A percentile compares a stretch with the other conserved stretches of the same genome.
phyloP scores from a whole-genome alignment of 495 filamentous ascomycete genomes.

The Alectoria sarmentosa region DNA sequence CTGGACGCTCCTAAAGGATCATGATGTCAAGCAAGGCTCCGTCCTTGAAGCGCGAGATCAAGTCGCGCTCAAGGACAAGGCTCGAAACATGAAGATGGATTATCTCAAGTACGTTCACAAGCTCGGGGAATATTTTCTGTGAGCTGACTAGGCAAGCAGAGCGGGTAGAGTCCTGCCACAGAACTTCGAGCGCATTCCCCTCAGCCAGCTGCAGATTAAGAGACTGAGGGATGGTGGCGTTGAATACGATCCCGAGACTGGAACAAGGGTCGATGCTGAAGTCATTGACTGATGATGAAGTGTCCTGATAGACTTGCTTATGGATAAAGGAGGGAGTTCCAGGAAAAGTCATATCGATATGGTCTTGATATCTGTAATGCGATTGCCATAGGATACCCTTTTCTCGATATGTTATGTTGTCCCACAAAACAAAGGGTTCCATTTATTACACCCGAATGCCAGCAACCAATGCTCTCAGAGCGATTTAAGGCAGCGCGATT shows the following conservation, averaged over 20 bases:
- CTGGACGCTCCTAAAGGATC: conserved; percentile 46
- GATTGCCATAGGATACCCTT: not conserved
- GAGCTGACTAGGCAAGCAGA: conserved; percentile 10
- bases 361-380: not conserved
- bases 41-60: conserved; percentile 46
- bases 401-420: not conserved
- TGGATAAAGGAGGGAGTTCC: not conserved
- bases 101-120: conserved; percentile 46
- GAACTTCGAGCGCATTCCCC: conserved; percentile 23
- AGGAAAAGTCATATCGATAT: not conserved
- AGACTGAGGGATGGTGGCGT: conserved; percentile 18
- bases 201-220: conserved; percentile 20
- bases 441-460: not conserved
- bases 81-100: conserved; percentile 53
- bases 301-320: not conserved
- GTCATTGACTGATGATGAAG: conserved; percentile 6
- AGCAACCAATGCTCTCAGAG: not conserved
- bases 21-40: conserved; percentile 23
- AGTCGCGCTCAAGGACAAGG: conserved; percentile 61
- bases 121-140: not conserved
- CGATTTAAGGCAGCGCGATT: not conserved
- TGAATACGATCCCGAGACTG: conserved; percentile 22
- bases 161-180: conserved; percentile 17
- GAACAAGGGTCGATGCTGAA: conserved; percentile 20
- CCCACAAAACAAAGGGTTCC: not conserved